Conservation (phyloP, 192 early-diverging fungal genomes). For the Lobosporangium transversale region DNA sequence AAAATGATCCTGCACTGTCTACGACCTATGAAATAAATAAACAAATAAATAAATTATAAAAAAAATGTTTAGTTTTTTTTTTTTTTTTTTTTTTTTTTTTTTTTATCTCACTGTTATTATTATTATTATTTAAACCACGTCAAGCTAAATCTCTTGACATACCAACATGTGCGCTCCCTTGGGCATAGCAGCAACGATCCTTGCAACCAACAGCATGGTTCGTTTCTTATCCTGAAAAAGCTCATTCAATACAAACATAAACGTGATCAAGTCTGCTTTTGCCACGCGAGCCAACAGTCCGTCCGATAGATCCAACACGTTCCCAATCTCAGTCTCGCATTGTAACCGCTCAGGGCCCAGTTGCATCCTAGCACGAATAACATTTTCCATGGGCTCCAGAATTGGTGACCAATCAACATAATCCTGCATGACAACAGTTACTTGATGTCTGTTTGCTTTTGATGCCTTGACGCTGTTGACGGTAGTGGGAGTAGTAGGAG, state of each 20-base stretch:
- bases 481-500: not conserved
- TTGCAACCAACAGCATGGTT: slow-evolving; percentile 81
- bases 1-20: slow-evolving; percentile 95
- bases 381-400: slow-evolving; percentile 61
- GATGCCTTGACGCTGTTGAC: slow-evolving; percentile 8
- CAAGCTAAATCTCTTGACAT: no score
- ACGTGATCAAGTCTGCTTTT: slow-evolving; percentile 77
- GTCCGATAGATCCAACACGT: slow-evolving; percentile 65
- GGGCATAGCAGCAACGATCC: slow-evolving; percentile 70
- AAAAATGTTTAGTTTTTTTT: not conserved
- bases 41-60: not conserved
- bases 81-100: not conserved
- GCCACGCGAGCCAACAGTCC: slow-evolving; percentile 59
- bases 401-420: slow-evolving; percentile 72
- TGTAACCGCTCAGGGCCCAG: slow-evolving; percentile 56
- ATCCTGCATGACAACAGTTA: slow-evolving; percentile 65
- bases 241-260: slow-evolving; percentile 95
- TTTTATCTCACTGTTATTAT: no score
- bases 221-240: slow-evolving; percentile 80
- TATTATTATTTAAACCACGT: no score
- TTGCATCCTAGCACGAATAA: slow-evolving; percentile 65
- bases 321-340: slow-evolving; percentile 67
- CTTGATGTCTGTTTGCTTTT: slow-evolving; percentile 50
- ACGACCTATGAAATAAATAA: slow-evolving; percentile 59
- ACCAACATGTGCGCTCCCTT: slow-evolving; percentile 78